These are phyloP conservation scores for Lactarius sp. DNA, from an alignment of 768 basidiomycete genomes.

Conservation along the genomic window DNA sequence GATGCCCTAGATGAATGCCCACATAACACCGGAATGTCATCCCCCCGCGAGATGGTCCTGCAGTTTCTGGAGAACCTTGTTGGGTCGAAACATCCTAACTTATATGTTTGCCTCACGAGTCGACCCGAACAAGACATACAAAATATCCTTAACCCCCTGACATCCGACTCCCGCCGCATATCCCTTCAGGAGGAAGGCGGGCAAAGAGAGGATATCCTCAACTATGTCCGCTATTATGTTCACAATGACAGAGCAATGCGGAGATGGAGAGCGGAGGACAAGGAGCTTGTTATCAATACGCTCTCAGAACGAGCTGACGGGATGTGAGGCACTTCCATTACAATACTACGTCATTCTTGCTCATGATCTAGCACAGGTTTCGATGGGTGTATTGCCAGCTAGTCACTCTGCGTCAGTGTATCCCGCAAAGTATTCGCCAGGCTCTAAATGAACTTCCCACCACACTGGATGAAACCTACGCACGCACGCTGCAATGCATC, in stretches of 20 bases:
- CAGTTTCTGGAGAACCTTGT: neutral
- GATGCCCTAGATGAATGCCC: constrained; percentile 9
- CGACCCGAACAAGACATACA: constrained; percentile 5
- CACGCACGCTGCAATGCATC: neutral
- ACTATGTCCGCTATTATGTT: neutral
- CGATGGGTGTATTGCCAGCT: constrained; percentile 1
- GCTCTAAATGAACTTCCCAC: neutral
- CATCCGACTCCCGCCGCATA: neutral
- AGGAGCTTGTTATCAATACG: neutral
- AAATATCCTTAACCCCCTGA: neutral
- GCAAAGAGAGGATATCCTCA: neutral
- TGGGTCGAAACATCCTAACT: neutral
- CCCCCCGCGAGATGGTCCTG: neutral
- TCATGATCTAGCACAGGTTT: constrained; percentile 1
- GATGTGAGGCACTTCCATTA: neutral
- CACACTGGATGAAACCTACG: constrained; percentile 3
- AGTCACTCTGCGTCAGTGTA: neutral
- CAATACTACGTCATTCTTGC: neutral
- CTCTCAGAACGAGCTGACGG: constrained; percentile 4
- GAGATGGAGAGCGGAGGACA: constrained; percentile 2
- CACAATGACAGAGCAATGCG: neutral
- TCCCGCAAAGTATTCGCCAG: neutral
- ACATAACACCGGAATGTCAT: neutral
- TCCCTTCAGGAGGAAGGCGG: constrained; percentile 8
- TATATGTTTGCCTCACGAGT: constrained; percentile 6